phyloP scores from a whole-genome alignment of 1,284 basidiomycete species.

The Rhodotorula mucilaginosa region DNA sequence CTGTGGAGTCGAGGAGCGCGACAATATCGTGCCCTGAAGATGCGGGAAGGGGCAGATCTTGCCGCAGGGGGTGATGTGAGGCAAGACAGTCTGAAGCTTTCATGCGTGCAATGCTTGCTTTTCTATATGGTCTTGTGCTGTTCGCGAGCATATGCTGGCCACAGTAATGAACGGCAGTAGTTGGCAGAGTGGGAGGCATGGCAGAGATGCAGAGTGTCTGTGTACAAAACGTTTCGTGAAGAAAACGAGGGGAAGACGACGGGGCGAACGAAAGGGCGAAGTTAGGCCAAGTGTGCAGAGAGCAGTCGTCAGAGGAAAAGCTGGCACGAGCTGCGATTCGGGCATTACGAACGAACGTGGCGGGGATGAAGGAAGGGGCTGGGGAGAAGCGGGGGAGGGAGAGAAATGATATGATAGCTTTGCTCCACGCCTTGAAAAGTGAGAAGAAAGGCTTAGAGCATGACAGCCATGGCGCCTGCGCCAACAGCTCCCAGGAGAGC shows the following conservation, averaged over 20 bases:
- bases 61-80: not conserved
- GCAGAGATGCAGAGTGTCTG: slow-evolving; percentile 2
- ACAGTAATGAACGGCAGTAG: not conserved
- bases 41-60: not conserved
- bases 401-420: not conserved
- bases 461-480: slow-evolving; percentile 17
- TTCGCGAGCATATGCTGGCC: not conserved
- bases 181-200: not conserved
- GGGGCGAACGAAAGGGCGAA: no score
- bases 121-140: not conserved
- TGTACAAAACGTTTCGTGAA: not conserved
- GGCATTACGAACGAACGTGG: not conserved
- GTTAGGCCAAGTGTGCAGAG: no score
- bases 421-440: not conserved
- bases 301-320: no score
- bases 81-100: no score
- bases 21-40: not conserved
- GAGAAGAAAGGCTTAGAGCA: slow-evolving; percentile 4
- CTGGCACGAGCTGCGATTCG: no score
- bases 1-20: not conserved
- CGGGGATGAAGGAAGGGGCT: not conserved
- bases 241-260: not conserved
- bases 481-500: slow-evolving; percentile 22
- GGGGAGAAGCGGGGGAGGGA: not conserved
- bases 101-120: not conserved